Conservation (phyloP, 148 eudicot genomes). For the Amaranthus palmeri region DNA sequence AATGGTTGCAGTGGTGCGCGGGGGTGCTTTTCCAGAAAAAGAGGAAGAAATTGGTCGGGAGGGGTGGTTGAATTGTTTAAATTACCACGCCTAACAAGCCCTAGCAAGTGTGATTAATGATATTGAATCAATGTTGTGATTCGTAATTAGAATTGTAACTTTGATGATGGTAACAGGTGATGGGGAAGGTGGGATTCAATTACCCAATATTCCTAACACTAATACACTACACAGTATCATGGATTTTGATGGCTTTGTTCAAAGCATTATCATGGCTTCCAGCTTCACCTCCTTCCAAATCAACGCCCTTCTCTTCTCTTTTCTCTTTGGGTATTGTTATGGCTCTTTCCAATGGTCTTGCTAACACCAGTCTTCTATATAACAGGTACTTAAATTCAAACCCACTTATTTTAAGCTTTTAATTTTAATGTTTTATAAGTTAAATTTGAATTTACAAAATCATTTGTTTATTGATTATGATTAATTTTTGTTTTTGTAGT, state of each 20-base stretch:
- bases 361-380: conserved; percentile 75
- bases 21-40: too few species aligned
- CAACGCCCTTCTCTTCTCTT: conserved; percentile 72
- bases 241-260: conserved; percentile 66
- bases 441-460: too few species aligned
- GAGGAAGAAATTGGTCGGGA: too few species aligned
- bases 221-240: conserved; percentile 69
- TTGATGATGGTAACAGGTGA: conserved; percentile 45
- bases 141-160: too few species aligned
- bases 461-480: too few species aligned
- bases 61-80: too few species aligned
- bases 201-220: conserved; percentile 79
- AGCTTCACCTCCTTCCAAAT: conserved; percentile 65
- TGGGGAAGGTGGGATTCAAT: conserved; percentile 82
- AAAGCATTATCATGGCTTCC: conserved; percentile 77
- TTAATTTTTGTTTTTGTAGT: conserved; percentile 29
- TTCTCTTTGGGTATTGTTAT: conserved; percentile 78
- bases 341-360: conserved; percentile 94
- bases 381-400: conserved; percentile 48
- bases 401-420: background rate
- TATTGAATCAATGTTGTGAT: too few species aligned
- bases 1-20: too few species aligned
- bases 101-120: too few species aligned
- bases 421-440: too few species aligned
- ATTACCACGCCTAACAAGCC: too few species aligned